Conservation (phyloP, 768 basidiomycete genomes). For the Podaxis rugospora region DNA sequence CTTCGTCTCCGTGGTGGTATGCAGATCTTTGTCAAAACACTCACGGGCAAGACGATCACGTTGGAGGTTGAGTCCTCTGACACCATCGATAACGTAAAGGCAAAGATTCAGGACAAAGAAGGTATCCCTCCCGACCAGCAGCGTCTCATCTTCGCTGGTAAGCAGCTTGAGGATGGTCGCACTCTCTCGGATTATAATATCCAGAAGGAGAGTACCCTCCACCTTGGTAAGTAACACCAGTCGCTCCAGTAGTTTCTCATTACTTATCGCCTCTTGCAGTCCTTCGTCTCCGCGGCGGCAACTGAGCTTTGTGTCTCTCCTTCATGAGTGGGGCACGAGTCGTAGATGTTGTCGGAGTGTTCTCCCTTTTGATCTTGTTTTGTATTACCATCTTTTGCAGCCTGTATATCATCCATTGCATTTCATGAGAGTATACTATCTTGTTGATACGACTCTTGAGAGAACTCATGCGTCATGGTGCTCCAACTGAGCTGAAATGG, state of each 20-base stretch:
- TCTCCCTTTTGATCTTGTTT: background rate
- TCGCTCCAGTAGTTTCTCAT: background rate
- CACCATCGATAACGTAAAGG: conserved; percentile 75
- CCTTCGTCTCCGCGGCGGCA: conserved; percentile 78
- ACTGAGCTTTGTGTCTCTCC: conserved; percentile 11
- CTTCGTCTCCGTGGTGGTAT: conserved; percentile 67
- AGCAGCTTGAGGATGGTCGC: conserved; percentile 75
- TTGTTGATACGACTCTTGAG: too few species aligned
- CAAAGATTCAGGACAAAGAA: conserved; percentile 79
- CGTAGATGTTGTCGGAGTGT: background rate
- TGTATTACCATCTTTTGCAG: background rate
- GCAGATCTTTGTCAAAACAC: conserved; percentile 70
- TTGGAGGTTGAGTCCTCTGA: conserved; percentile 73
- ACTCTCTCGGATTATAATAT: conserved; percentile 78
- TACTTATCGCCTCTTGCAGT: conserved; percentile 28
- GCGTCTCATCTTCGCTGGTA: conserved; percentile 76
- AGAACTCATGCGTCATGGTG: too few species aligned
- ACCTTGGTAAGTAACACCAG: conserved; percentile 33
- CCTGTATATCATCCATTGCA: too few species aligned
- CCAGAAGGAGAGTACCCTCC: conserved; percentile 70
- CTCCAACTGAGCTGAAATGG: too few species aligned
- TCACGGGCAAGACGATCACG: conserved; percentile 75
- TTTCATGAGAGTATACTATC: too few species aligned
- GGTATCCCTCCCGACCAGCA: conserved; percentile 79
- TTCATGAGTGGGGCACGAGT: too few species aligned